Evolutionary conservation across 768 basidiomycete genomes (phyloP), one percentile per base, ranked within the genome.

Genomic region (Pleurotus cornucopiae): DNA sequence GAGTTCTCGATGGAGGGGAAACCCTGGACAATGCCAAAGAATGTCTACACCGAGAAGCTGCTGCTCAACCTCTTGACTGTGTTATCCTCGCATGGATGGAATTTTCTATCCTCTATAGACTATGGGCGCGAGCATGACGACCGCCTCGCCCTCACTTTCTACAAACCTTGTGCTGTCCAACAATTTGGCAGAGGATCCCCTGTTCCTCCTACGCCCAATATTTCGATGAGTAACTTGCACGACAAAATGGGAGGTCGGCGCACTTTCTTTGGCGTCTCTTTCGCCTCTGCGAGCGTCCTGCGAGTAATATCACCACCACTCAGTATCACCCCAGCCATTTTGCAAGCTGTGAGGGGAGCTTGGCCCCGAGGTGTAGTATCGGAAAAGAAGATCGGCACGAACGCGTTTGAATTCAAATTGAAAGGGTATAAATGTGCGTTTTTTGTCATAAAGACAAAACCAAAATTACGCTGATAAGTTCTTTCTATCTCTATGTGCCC

Each of bases 321-420:
- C 26, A 80, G 84, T 60, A 78, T 83, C 34, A 91, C 89, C 5
- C 89, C 89, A 7, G 89, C 89, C 54, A 89, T 91, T 55, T 74
- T 91, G n/a, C 85, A 88, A 64, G 86, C 88, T 14, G 86, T 91
- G 16, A 79, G 89, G 56, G 80, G 76, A 18, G 81, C 89, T 34
- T 91, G 89, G 89, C 89, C 89, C 14, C 78, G 88, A 61, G 89
- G 89, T 14, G 86, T 91, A 7, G 81, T 86, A 6, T 83, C 84
- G 0, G 89, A 91, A 68, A 88, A 84, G 74, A 90, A 87, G 62
- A 76, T 89, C 1, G 85, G 80, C 3, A 82, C 86, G 23, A 81
- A 81, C 55, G 81, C 83, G 5, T 91, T 82, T 65, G 89, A 91
- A 67, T 91, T 91, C 71, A 90, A 88, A 68, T 73, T 91, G 51